Conservation (phyloP, 225 moss, liverwort and hornwort genomes). For the Sphagnum tenellum region DNA sequence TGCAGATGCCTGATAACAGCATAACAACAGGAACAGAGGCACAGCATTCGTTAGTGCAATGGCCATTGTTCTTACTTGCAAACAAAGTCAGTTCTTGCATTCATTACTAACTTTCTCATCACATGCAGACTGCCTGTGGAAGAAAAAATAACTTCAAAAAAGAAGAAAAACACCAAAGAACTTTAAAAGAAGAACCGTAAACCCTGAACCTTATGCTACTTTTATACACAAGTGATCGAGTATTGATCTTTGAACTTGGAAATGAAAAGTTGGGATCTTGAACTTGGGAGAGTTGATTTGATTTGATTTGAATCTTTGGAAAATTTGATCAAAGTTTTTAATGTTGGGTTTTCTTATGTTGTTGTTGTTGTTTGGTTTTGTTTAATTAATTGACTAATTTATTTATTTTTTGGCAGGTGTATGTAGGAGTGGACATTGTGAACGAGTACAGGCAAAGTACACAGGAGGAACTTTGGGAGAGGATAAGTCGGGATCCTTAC, state of each 20-base stretch:
- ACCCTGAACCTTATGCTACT: no score
- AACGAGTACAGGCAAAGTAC: conserved; percentile 55
- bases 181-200: no score
- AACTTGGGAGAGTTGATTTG: no score
- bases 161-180: no score
- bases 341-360: no score
- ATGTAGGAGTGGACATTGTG: conserved; percentile 68
- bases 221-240: neutral
- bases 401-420: conserved; percentile 33
- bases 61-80: conserved; percentile 93
- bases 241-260: neutral
- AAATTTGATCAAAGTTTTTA: no score
- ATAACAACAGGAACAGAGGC: conserved; percentile 22
- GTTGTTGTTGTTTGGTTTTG: neutral
- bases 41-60: conserved; percentile 59
- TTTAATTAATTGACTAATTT: no score
- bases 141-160: no score
- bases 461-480: conserved; percentile 73
- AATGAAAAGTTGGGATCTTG: no score
- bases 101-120: no score
- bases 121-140: no score
- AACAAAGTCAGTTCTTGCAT: conserved; percentile 51
- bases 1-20: conserved; percentile 75
- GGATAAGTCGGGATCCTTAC: conserved; percentile 70
- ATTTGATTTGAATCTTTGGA: no score